phyloP scores from a whole-genome alignment of 805 yeast species.

The Nakazawaea wyomingensis region DNA sequence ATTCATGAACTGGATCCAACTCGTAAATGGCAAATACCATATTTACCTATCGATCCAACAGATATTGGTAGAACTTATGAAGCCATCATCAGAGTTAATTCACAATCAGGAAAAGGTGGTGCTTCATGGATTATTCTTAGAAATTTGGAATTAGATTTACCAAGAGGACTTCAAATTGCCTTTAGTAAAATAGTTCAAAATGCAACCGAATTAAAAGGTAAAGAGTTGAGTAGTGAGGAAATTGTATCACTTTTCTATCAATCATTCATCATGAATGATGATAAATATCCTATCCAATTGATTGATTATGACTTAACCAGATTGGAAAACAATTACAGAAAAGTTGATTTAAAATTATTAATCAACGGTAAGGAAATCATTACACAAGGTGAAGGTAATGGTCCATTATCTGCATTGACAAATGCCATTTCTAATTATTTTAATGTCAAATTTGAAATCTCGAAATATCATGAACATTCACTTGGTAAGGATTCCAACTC shows the following conservation, averaged over 20 bases:
- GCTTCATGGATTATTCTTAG: slow-evolving; percentile 83
- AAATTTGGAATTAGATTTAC: slow-evolving; percentile 72
- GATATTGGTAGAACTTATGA: slow-evolving; percentile 88
- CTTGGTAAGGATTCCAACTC: slow-evolving; percentile 67
- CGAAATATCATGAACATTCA: slow-evolving; percentile 74
- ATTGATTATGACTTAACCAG: slow-evolving; percentile 22
- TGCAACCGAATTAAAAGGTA: slow-evolving; percentile 64
- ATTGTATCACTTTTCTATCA: slow-evolving; percentile 62
- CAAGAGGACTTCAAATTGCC: slow-evolving; percentile 73
- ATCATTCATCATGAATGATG: slow-evolving; percentile 37
- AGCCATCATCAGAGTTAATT: slow-evolving; percentile 85
- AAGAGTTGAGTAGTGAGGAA: slow-evolving; percentile 64
- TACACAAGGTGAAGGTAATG: slow-evolving; percentile 67
- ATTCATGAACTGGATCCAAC: slow-evolving; percentile 35
- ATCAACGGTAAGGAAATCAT: slow-evolving; percentile 34
- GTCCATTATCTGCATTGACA: slow-evolving; percentile 74
- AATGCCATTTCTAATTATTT: slow-evolving; percentile 51
- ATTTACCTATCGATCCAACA: slow-evolving; percentile 77
- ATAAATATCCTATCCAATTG: slow-evolving; percentile 21
- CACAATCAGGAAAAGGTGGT: slow-evolving; percentile 87
- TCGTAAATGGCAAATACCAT: slow-evolving; percentile 67
- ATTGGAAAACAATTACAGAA: slow-evolving; percentile 35
- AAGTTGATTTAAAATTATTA: slow-evolving; percentile 43
- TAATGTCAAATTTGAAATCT: slow-evolving; percentile 50
- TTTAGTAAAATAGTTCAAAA: slow-evolving; percentile 68